Evolutionary conservation across 2,329 filamentous ascomycete genomes (phyloP).

Genomic region (Trichoderma asperellum): DNA sequence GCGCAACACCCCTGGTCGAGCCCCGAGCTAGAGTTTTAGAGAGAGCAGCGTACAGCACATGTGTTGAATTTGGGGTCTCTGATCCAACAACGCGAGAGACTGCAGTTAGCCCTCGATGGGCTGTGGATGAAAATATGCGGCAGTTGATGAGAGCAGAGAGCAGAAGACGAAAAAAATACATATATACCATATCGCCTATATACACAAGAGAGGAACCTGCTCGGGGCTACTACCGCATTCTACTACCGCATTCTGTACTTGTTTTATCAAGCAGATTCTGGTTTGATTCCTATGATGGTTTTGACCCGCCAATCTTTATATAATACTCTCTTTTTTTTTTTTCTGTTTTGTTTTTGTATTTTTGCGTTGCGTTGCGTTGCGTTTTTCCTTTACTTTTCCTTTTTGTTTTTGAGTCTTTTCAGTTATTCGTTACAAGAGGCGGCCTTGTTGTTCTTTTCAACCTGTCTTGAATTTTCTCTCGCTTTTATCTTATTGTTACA

Average conservation of each 20-base stretch:
- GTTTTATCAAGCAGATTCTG: constrained; percentile 25
- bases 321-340: constrained; percentile 14
- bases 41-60: constrained; percentile 9
- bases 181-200: background rate
- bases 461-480: background rate
- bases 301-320: constrained; percentile 22
- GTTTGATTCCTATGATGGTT: background rate
- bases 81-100: background rate
- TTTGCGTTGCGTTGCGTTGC: background rate
- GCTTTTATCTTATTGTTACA: constrained; percentile 1
- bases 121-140: background rate
- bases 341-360: background rate
- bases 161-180: background rate
- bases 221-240: constrained; percentile 18
- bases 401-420: background rate
- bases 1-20: constrained; percentile 9
- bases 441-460: constrained; percentile 1
- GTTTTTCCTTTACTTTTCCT: background rate
- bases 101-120: background rate
- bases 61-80: background rate
- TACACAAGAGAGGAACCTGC: constrained; percentile 6
- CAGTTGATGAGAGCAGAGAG: constrained; percentile 3
- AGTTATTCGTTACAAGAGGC: background rate
- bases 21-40: constrained; percentile 25
- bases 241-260: constrained; percentile 26